Conservation (phyloP, 2,329 filamentous ascomycete species). For the Colletotrichum cereale region DNA sequence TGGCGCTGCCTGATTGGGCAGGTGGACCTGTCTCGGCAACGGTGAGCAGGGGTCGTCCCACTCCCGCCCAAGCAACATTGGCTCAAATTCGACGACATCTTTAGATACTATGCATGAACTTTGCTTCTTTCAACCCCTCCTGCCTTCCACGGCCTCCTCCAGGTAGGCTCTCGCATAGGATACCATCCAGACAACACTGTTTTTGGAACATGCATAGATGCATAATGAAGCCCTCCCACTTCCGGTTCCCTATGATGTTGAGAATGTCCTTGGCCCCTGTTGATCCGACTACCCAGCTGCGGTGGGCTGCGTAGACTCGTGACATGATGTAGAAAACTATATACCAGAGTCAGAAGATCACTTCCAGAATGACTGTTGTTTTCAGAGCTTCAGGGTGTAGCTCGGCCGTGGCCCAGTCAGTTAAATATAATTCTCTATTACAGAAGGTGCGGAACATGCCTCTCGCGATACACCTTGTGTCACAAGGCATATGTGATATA, state of each 20-base stretch:
- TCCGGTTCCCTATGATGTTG: no score
- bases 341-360: no score
- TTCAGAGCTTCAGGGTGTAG: not conserved
- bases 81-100: conserved; percentile 11
- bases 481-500: no score
- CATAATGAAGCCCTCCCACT: no score
- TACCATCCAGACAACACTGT: not conserved
- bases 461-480: no score
- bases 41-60: conserved; percentile 1
- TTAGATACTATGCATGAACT: not conserved
- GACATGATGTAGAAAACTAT: not conserved
- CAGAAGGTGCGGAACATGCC: not conserved
- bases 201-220: no score
- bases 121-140: not conserved
- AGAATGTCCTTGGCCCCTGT: not conserved
- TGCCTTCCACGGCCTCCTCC: not conserved
- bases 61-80: not conserved
- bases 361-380: no score
- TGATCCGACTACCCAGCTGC: not conserved
- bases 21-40: not conserved
- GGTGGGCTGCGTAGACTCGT: not conserved
- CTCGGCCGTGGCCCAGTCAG: not conserved
- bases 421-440: not conserved
- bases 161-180: not conserved
- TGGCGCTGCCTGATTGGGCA: conserved; percentile 6